Percentiles rank a stretch among this genome's conserved stretches.
Evolutionary conservation across 192 early-diverging fungal genomes (phyloP).

Genomic region (Podila epigama): DNA sequence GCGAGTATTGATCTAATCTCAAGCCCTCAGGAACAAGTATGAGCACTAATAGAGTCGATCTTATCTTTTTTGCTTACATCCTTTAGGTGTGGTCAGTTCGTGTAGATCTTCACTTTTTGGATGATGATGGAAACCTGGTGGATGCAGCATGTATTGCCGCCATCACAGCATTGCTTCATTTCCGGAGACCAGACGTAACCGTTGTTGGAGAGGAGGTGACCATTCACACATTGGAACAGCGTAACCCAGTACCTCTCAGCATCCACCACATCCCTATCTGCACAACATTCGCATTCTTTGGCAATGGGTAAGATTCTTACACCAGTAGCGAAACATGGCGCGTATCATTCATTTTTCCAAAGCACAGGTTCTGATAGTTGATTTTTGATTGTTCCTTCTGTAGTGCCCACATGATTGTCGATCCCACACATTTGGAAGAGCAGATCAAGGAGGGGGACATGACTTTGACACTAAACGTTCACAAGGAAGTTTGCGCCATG

Average conservation of each 20-base stretch:
- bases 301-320: conserved; percentile 64
- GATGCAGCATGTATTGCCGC: conserved; percentile 94
- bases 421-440: conserved; percentile 90
- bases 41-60: conserved; percentile 1
- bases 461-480: conserved; percentile 89
- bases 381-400: background rate
- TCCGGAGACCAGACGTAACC: conserved; percentile 94
- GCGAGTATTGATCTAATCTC: too few relatives aligned
- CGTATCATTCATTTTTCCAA: background rate
- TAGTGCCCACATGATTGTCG: conserved; percentile 73
- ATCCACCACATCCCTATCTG: conserved; percentile 97
- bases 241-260: conserved; percentile 92
- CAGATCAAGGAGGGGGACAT: conserved; percentile 83
- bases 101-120: conserved; percentile 91
- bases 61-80: background rate
- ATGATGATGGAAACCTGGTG: conserved; percentile 93
- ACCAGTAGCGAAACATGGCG: background rate
- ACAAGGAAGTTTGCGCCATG: conserved; percentile 92
- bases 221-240: conserved; percentile 84
- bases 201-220: conserved; percentile 91
- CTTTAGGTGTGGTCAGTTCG: conserved; percentile 86
- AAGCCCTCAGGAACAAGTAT: background rate
- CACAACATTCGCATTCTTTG: conserved; percentile 93
- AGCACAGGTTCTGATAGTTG: background rate
- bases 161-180: conserved; percentile 88